Base-by-base conservation (phyloP, 306 rosid species). In the Malus sieversii region DNA sequence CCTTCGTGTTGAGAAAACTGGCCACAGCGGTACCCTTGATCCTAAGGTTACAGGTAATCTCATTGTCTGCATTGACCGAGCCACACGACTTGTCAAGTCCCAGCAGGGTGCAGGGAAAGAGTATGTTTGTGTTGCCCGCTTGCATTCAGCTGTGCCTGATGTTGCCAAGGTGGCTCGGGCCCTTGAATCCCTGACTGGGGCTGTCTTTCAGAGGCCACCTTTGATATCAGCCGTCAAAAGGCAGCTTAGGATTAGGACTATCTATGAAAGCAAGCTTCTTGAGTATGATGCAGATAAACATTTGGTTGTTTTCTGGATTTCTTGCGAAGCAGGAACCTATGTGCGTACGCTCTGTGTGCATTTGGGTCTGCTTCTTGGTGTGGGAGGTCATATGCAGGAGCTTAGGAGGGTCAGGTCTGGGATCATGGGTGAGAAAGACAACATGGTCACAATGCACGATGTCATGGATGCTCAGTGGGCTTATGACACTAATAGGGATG, bases 91-190 rank as follows among this genome's bases (percentile, higher is more conserved):
- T 2, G 97, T 92, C 13, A 92, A 92, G 68, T 92, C 96, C 42
- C 93, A 90, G 72, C 96, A 92, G 61, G 96, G 97, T 66, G 93
- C 97, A 1, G 96, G 97, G 14, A 92, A 92, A 35, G 97, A 92
- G 86, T 92, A 92, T 25, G 97, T 90, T 4, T 92, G 97, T 67
- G 64, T 92, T 10, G 96, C 93, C 0, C 84, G 97, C 12, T 76
- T 92, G 35, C 97, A 92, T 45, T 90, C 96, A 9, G 72, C 82
- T 1, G 96, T 92, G 10, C 88, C 92, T 2, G 92, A 90, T 6
- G 91, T 90, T 22, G 75, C 92, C 4, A 88, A 84, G 60, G 97
- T 92, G 4, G 87, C 87, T 10, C 88, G 94, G 10, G 97, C 94
- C 1, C 92, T 92, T 2, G 96, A 90, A 71, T 82, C 94, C 25